Percentiles rank a stretch among this genome's conserved stretches.
These are phyloP conservation scores for Chaetomium olivaceum DNA, from an alignment of 2,329 filamentous ascomycete species.

Conservation along the genomic window DNA sequence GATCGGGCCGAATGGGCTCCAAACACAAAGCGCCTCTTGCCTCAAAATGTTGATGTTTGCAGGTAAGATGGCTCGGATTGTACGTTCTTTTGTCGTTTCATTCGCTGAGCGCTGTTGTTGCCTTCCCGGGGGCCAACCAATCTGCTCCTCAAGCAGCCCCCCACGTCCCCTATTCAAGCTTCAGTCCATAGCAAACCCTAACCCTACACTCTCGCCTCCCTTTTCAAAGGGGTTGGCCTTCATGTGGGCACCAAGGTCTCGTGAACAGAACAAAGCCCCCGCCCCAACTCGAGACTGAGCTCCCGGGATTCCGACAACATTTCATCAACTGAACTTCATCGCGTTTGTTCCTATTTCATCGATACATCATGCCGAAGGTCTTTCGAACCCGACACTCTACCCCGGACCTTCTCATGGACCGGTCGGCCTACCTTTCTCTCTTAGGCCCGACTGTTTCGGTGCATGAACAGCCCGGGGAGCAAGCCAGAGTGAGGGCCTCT, in stretches of 20 bases:
- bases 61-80: background rate
- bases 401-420: slow-evolving; percentile 18
- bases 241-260: slow-evolving; percentile 8
- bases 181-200: slow-evolving; percentile 9
- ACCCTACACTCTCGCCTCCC: slow-evolving; percentile 4
- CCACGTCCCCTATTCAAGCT: background rate
- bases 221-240: slow-evolving; percentile 12
- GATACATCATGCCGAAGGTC: slow-evolving; percentile 28
- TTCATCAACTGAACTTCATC: background rate
- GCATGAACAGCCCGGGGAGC: slow-evolving; percentile 6
- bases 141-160: background rate
- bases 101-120: background rate
- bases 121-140: background rate
- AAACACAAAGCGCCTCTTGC: background rate
- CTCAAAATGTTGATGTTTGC: background rate
- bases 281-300: slow-evolving; percentile 2
- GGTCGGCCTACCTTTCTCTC: slow-evolving; percentile 31
- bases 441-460: slow-evolving; percentile 22
- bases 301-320: background rate
- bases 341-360: background rate
- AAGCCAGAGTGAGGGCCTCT: slow-evolving; percentile 18
- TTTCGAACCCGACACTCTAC: slow-evolving; percentile 24
- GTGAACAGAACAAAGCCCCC: slow-evolving; percentile 1
- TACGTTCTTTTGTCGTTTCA: background rate
- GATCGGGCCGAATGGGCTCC: background rate